phyloP scores from a whole-genome alignment of 1,139 yeast species.

The Geotrichum klebahnii region DNA sequence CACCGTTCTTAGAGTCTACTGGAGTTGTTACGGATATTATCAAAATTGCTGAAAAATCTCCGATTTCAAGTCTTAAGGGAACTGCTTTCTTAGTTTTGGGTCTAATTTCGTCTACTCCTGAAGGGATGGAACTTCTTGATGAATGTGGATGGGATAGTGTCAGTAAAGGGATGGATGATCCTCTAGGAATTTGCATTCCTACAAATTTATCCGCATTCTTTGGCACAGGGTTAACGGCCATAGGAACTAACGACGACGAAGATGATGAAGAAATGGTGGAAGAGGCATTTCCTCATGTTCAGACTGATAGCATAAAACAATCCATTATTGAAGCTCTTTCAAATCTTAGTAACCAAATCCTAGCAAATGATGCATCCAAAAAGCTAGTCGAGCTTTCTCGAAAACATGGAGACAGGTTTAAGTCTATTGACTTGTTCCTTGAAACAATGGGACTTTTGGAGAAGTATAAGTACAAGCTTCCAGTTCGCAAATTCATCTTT shows the following conservation, averaged over 20 bases:
- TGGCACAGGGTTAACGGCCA: conserved; percentile 2
- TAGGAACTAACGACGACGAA: conserved; percentile 18
- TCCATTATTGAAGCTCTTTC: conserved; percentile 55
- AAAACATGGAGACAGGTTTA: conserved; percentile 54
- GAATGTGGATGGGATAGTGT: conserved; percentile 73
- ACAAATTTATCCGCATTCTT: conserved; percentile 24
- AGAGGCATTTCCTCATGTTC: conserved; percentile 25
- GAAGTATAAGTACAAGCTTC: conserved; percentile 60
- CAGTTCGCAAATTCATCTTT: conserved; percentile 62
- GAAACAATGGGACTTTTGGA: conserved; percentile 62
- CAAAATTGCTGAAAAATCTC: conserved; percentile 50
- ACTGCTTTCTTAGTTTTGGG: conserved; percentile 78
- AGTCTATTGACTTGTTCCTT: conserved; percentile 53
- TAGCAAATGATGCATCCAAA: conserved; percentile 61
- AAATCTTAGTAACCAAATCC: conserved; percentile 59
- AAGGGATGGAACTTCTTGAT: conserved; percentile 83
- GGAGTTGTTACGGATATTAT: conserved; percentile 55
- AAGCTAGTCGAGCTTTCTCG: conserved; percentile 57
- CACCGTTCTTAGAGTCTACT: conserved; percentile 60
- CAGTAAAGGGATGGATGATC: conserved; percentile 49
- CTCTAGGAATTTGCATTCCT: conserved; percentile 46
- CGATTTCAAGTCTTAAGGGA: conserved; percentile 63
- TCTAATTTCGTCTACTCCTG: conserved; percentile 62
- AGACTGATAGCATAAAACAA: conserved; percentile 44
- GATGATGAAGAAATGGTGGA: conserved; percentile 24